These are phyloP conservation scores for Nothophoma quercina DNA, from an alignment of 2,329 filamentous ascomycete genomes.

Conservation along the genomic window DNA sequence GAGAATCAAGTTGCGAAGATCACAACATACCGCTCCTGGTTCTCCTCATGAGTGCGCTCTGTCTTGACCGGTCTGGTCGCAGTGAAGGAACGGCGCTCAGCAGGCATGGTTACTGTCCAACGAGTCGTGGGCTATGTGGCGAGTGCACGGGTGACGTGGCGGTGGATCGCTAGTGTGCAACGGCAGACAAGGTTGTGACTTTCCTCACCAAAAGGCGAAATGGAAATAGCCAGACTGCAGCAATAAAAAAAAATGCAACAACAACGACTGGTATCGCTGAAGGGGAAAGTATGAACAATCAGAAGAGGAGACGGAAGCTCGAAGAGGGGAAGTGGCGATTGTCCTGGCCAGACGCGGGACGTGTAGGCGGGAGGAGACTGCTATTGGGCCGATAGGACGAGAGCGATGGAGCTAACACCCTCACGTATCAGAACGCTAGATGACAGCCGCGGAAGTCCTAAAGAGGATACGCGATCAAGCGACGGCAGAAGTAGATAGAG, in stretches of 20 bases:
- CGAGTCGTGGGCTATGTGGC: background rate
- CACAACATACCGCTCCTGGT: slow-evolving; percentile 70
- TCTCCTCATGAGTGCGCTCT: slow-evolving; percentile 79
- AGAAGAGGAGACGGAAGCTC: slow-evolving; percentile 1
- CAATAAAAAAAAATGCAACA: background rate
- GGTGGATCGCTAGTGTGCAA: slow-evolving; percentile 23
- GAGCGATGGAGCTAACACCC: slow-evolving; percentile 28
- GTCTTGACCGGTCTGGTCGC: slow-evolving; percentile 63
- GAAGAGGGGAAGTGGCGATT: slow-evolving; percentile 38
- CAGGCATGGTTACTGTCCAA: slow-evolving; percentile 46
- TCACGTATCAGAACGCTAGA: slow-evolving; percentile 27
- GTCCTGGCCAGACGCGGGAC: slow-evolving; percentile 26
- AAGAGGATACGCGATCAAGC: slow-evolving; percentile 29
- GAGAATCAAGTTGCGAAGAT: background rate
- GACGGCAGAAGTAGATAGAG: slow-evolving; percentile 18
- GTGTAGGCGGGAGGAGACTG: slow-evolving; percentile 30
- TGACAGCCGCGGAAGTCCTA: slow-evolving; percentile 23
- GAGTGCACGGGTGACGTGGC: slow-evolving; percentile 10
- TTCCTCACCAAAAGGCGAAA: background rate
- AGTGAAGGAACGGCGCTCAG: slow-evolving; percentile 45
- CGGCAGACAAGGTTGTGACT: slow-evolving; percentile 9
- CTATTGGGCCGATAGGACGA: slow-evolving; percentile 35
- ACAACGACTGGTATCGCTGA: background rate
- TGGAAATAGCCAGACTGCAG: background rate
- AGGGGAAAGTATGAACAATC: background rate